Conservation (phyloP, 352 stramenopile genomes). For the Peronospora farinosa region DNA sequence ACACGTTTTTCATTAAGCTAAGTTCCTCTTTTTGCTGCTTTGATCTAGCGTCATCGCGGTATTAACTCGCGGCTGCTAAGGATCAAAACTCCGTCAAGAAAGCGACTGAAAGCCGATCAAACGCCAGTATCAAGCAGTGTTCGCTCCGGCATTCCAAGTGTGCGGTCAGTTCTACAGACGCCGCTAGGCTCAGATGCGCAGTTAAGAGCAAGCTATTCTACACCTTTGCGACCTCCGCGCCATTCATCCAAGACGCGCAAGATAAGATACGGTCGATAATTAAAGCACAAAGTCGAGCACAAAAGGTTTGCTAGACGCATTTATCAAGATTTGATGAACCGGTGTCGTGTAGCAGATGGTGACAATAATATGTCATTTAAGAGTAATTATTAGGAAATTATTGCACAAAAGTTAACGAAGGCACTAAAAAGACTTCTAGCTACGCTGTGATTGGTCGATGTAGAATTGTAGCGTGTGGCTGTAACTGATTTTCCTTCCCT, state of each 20-base stretch:
- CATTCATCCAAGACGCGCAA: constrained; percentile 24
- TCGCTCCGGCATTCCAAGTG: constrained; percentile 46
- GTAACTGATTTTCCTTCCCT: neutral
- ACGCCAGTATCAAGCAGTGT: constrained; percentile 32
- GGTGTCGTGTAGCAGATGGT: no score
- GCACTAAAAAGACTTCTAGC: constrained; percentile 9
- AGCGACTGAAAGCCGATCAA: constrained; percentile 22
- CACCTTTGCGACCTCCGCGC: constrained; percentile 35
- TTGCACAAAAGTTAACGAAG: no score
- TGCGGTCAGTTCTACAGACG: constrained; percentile 38
- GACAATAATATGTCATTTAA: no score
- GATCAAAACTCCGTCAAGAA: constrained; percentile 23
- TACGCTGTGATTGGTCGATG: neutral
- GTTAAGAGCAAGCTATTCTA: constrained; percentile 74
- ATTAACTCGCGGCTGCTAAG: constrained; percentile 13
- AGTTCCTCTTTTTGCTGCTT: neutral
- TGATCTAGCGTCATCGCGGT: constrained; percentile 23
- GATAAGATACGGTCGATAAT: constrained; percentile 24
- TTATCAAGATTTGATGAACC: no score
- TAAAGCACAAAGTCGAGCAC: neutral
- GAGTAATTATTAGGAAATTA: constrained; percentile 41
- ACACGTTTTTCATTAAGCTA: constrained; percentile 1
- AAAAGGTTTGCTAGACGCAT: neutral
- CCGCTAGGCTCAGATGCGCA: constrained; percentile 57
- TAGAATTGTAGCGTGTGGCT: neutral